phyloP scores from a whole-genome alignment of 345 rosid species.

The Citrus inodora region DNA sequence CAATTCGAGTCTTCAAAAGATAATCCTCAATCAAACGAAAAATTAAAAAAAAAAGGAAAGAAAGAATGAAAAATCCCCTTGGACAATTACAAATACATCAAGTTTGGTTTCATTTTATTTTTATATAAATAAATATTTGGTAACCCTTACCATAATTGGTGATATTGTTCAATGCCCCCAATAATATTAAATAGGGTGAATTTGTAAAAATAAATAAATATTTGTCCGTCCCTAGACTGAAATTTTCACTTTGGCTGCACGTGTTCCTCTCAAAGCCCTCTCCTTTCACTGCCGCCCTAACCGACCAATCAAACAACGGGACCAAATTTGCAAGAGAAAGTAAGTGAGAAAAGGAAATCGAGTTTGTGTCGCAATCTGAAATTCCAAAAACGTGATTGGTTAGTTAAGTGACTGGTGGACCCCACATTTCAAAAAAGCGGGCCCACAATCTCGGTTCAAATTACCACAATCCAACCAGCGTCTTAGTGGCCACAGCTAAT shows the following conservation, averaged over 20 bases:
- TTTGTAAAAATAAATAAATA: not conserved
- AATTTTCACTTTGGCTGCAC: not conserved
- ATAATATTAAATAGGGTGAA: not conserved
- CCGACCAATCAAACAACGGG: not conserved
- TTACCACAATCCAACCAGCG: constrained; percentile 10
- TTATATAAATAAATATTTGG: not conserved
- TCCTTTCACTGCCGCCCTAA: not conserved
- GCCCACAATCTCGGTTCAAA: constrained; percentile 9
- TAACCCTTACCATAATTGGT: not conserved
- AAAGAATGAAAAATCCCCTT: too few relatives aligned
- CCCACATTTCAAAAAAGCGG: not conserved
- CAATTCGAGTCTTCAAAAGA: too few relatives aligned
- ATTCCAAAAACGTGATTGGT: not conserved
- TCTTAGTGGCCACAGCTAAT: constrained; percentile 31
- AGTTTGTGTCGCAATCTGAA: not conserved
- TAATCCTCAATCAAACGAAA: too few relatives aligned
- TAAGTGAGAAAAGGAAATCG: not conserved
- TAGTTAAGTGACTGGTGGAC: not conserved
- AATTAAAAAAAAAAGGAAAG: too few relatives aligned
- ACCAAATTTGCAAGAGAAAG: not conserved
- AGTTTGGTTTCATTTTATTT: too few relatives aligned
- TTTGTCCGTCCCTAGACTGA: not conserved
- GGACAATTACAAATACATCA: too few relatives aligned
- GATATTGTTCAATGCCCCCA: not conserved
- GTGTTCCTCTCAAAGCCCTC: not conserved